A percentile compares a stretch with the other conserved stretches of the same genome.
These are phyloP conservation scores for Areca catechu DNA, from an alignment of 176 grass and related monocot genomes.

Conservation along the genomic window DNA sequence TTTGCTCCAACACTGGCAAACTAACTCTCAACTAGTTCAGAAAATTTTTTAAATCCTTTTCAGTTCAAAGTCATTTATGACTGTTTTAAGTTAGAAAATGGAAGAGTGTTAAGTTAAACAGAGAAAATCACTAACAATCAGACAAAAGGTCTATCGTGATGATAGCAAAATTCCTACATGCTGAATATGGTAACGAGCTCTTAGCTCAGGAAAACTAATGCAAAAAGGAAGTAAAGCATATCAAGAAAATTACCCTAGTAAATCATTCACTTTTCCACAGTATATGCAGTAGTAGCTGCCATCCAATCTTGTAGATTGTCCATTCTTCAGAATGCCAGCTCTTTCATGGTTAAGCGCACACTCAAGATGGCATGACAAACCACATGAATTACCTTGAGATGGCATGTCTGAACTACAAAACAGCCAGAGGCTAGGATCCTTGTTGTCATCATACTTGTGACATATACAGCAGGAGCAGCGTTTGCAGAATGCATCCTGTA, in stretches of 20 bases:
- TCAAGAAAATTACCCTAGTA: slow-evolving; percentile 61
- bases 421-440: slow-evolving; percentile 92
- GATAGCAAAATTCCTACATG: too few species aligned
- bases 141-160: too few species aligned
- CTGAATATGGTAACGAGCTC: too few species aligned
- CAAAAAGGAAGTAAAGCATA: slow-evolving; percentile 4
- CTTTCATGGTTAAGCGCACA: slow-evolving; percentile 85
- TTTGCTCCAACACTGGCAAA: too few species aligned
- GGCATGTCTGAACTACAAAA: slow-evolving; percentile 52
- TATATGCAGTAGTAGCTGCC: slow-evolving; percentile 73
- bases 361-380: slow-evolving; percentile 84
- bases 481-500: slow-evolving; percentile 72
- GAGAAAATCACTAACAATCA: too few species aligned
- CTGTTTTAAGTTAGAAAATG: too few species aligned
- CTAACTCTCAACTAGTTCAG: too few species aligned
- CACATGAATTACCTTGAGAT: slow-evolving; percentile 62
- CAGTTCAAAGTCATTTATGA: too few species aligned
- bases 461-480: slow-evolving; percentile 97
- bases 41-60: too few species aligned
- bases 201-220: too few species aligned
- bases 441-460: slow-evolving; percentile 86
- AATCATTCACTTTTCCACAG: slow-evolving; percentile 78
- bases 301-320: slow-evolving; percentile 55
- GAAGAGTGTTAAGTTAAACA: too few species aligned
- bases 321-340: slow-evolving; percentile 48